Evolutionary conservation across 805 yeast species (phyloP).

Genomic region (Tetrapisispora fleetii): DNA sequence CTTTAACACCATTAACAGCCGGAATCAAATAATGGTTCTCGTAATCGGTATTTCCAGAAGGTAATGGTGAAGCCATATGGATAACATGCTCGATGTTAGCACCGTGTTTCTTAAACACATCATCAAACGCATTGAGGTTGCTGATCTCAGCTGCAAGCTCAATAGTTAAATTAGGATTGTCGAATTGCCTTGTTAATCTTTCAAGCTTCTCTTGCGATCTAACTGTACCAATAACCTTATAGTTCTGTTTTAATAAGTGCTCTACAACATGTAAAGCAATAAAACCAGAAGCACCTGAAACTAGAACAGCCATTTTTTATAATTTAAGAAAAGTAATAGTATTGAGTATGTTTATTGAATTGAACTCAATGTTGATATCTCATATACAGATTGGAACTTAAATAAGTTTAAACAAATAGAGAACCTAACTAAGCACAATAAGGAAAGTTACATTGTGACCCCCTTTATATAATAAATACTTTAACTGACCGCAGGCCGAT

Average conservation of each 20-base stretch:
- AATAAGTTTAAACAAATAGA: too few species aligned
- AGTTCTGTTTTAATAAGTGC: slow-evolving; percentile 29
- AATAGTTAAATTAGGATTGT: slow-evolving; percentile 18
- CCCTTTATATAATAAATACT: too few species aligned
- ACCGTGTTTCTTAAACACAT: slow-evolving; percentile 30
- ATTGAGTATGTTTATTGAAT: too few species aligned
- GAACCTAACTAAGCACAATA: too few species aligned
- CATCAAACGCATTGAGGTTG: slow-evolving; percentile 36
- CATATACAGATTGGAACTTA: too few species aligned
- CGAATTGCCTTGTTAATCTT: slow-evolving; percentile 26
- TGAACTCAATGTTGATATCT: too few species aligned
- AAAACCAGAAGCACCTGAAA: slow-evolving; percentile 47
- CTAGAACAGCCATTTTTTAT: slow-evolving; percentile 30
- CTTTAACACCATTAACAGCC: slow-evolving; percentile 43
- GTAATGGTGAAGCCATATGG: slow-evolving; percentile 43
- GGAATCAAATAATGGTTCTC: slow-evolving; percentile 43
- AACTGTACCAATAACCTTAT: slow-evolving; percentile 43
- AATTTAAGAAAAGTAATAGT: too few species aligned
- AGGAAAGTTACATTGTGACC: too few species aligned
- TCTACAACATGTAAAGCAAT: slow-evolving; percentile 43
- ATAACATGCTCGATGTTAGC: slow-evolving; percentile 35
- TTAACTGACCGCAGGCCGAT: too few species aligned
- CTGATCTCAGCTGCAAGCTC: slow-evolving; percentile 32
- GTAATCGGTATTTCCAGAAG: slow-evolving; percentile 28
- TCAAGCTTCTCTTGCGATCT: slow-evolving; percentile 38